Evolutionary conservation across 2,329 filamentous ascomycete genomes (phyloP).

Genomic region (Ophiostoma quercus): DNA sequence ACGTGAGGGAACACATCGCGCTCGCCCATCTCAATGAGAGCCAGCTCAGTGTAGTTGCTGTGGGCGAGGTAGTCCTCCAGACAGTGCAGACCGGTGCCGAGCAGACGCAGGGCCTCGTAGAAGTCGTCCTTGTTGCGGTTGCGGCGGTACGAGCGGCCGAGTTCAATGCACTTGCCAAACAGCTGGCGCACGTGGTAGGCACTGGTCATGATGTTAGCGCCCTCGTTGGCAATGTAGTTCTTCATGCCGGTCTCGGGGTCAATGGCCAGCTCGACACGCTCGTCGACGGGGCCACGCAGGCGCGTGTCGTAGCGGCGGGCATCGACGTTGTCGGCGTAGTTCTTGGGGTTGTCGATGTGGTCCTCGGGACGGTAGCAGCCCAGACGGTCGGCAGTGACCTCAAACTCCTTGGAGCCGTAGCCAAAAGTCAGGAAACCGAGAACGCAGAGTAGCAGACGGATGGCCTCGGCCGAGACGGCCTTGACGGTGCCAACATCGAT

Average conservation of each 20-base stretch:
- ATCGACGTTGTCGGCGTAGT: slow-evolving; percentile 85
- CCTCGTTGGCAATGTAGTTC: slow-evolving; percentile 90
- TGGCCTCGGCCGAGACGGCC: slow-evolving; percentile 82
- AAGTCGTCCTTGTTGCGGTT: slow-evolving; percentile 68
- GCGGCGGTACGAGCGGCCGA: slow-evolving; percentile 68
- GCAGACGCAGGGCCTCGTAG: slow-evolving; percentile 76
- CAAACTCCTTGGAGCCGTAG: slow-evolving; percentile 77
- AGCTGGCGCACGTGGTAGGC: slow-evolving; percentile 69
- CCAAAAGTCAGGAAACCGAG: slow-evolving; percentile 87
- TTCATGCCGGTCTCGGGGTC: slow-evolving; percentile 75
- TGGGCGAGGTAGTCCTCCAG: slow-evolving; percentile 88
- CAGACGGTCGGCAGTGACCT: slow-evolving; percentile 72
- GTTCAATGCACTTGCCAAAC: slow-evolving; percentile 67
- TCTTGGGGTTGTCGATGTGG: slow-evolving; percentile 73
- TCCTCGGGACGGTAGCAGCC: slow-evolving; percentile 79
- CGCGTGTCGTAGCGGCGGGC: slow-evolving; percentile 75
- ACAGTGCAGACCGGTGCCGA: slow-evolving; percentile 86
- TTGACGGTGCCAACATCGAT: slow-evolving; percentile 92
- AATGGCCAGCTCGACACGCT: slow-evolving; percentile 69
- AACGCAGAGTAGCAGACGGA: slow-evolving; percentile 81
- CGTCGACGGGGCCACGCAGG: slow-evolving; percentile 76
- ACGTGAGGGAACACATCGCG: slow-evolving; percentile 79
- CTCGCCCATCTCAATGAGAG: slow-evolving; percentile 81
- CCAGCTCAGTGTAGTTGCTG: slow-evolving; percentile 87
- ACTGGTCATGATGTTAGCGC: slow-evolving; percentile 72